Conservation (phyloP, 169 alveolate species). For the Eimeria necatrix region DNA sequence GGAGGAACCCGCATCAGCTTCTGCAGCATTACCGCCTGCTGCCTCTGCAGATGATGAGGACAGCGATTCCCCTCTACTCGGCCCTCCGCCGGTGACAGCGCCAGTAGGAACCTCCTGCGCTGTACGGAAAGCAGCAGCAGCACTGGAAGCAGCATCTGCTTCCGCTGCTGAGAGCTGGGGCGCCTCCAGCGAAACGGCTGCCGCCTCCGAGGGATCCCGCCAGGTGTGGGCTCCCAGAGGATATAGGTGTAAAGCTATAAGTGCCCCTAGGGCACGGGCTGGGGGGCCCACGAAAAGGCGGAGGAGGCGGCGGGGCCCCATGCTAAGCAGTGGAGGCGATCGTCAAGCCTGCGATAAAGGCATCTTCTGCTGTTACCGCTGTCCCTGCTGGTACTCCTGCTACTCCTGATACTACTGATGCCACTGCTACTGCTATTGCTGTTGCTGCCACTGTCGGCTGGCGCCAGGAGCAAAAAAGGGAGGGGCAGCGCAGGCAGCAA, state of each 20-base stretch:
- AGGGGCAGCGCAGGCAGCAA: too few relatives aligned
- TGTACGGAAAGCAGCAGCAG: not conserved
- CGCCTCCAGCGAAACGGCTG: too few relatives aligned
- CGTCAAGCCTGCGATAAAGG: too few relatives aligned
- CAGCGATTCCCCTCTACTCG: too few relatives aligned
- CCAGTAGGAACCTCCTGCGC: not conserved
- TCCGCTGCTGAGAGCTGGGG: not conserved
- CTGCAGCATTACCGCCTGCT: not conserved
- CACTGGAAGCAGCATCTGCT: not conserved
- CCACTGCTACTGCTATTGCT: not conserved
- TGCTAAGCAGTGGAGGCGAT: too few relatives aligned
- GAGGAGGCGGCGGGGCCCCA: too few relatives aligned
- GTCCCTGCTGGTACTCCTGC: not conserved
- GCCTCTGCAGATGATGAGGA: not conserved
- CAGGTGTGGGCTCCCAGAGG: too few relatives aligned
- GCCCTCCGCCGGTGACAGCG: not conserved
- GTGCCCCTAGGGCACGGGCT: too few relatives aligned
- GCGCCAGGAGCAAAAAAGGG: not conserved
- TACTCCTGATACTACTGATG: not conserved
- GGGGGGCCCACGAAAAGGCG: too few relatives aligned
- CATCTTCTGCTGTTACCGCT: too few relatives aligned
- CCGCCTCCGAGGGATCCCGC: too few relatives aligned
- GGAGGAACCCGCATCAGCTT: not conserved
- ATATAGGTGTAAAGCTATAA: too few relatives aligned
- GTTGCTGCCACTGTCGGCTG: not conserved